Evolutionary conservation across 805 yeast species (phyloP).

Genomic region (Candida succiphila): DNA sequence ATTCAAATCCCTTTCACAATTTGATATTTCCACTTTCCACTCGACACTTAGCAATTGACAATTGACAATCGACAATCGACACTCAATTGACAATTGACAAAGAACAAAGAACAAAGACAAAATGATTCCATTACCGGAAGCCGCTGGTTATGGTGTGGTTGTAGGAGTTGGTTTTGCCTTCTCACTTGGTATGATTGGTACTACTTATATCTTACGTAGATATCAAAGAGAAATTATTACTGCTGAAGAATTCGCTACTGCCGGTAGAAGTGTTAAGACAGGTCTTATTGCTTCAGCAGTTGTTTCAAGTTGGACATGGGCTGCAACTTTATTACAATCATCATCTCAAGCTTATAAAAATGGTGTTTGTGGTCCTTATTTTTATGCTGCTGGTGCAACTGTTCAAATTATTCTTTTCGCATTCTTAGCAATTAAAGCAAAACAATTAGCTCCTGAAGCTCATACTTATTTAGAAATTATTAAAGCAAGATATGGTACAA

Average conservation of each 20-base stretch:
- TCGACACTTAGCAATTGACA: no score
- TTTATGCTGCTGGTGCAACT: slow-evolving; percentile 87
- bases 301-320: slow-evolving; percentile 92
- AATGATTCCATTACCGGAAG: slow-evolving; percentile 42
- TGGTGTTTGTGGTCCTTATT: slow-evolving; percentile 75
- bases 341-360: slow-evolving; percentile 69
- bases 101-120: no score
- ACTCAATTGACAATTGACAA: no score
- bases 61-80: no score
- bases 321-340: slow-evolving; percentile 67
- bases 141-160: slow-evolving; percentile 82
- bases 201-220: slow-evolving; percentile 60
- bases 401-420: slow-evolving; percentile 84
- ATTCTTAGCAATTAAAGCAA: slow-evolving; percentile 78
- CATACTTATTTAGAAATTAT: slow-evolving; percentile 87
- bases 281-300: slow-evolving; percentile 86
- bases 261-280: slow-evolving; percentile 80
- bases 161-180: slow-evolving; percentile 82
- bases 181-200: slow-evolving; percentile 60
- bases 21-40: no score
- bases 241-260: slow-evolving; percentile 90
- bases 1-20: no score
- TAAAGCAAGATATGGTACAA: slow-evolving; percentile 69
- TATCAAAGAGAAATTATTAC: slow-evolving; percentile 83
- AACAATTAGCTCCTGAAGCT: slow-evolving; percentile 82